Evolutionary conservation across 2,329 filamentous ascomycete genomes (phyloP), one percentile per base, ranked within the genome.

Genomic region (Arachnomyces sp.): DNA sequence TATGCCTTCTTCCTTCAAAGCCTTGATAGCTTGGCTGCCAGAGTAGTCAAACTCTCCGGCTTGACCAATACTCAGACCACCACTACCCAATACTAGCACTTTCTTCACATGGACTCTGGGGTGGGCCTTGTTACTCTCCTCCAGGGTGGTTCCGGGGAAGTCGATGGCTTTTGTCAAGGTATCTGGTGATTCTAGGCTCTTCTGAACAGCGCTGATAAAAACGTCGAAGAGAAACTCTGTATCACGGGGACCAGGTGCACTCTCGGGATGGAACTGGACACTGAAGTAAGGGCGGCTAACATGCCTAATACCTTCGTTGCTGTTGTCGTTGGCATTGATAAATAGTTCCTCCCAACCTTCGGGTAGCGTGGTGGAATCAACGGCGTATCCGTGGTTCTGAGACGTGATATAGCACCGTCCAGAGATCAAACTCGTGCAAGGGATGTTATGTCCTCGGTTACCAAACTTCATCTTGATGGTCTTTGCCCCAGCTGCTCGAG

Each of bases 31-130:
- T 66, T 98, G 92, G 64, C 85, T 93, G 48, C 92, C 92, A 39
- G 92, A 96, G 71, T 98, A 98, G 62, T 98, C 92, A 52, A 98
- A 98, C 64, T 98, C 92, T 64, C 92, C 92, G 49, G 92, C 92
- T 65, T 98, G 92, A 11, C 92, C 92, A 63, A 98, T 98, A 64
- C 86, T 94, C 47, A 98, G 76, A 66, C 92, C 92, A 66, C 92
- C 92, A 65, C 84, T 90, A 46, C 92, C 92, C 38, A 98, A 77
- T 18, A 98, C 83, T 42, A 98, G 77, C 11, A 94, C 89, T 72
- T 96, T 96, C 74, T 93, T 93, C 52, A 90, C 86, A 43, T 79
- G 74, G 31, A 96, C 84, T 39, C 80, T 79, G 11, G 89, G 89
- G 54, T 90, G 75, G 9, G 79, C 69, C 51, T 72, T 77, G 59